Conservation (phyloP, 768 basidiomycete genomes). For the Kwoniella bestiolae region DNA sequence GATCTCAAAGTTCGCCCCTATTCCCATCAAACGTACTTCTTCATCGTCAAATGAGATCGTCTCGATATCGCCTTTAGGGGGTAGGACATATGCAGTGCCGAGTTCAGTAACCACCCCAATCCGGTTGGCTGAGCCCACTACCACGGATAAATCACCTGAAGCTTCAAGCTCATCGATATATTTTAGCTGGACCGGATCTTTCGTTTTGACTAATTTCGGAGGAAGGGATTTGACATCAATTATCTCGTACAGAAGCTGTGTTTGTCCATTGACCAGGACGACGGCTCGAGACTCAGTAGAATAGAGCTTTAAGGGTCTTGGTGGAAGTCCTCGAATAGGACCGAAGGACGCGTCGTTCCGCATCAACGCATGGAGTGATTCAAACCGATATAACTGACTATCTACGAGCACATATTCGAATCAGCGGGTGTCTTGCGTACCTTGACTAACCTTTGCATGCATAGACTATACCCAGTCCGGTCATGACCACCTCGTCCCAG, state of each 20-base stretch:
- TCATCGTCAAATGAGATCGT: conserved; percentile 25
- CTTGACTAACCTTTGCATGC: conserved; percentile 22
- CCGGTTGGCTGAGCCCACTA: conserved; percentile 29
- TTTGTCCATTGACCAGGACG: conserved; percentile 8
- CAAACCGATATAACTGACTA: conserved; percentile 21
- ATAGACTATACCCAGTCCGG: conserved; percentile 26
- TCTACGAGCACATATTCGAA: neutral
- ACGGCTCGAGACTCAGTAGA: conserved; percentile 42
- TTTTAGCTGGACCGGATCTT: neutral
- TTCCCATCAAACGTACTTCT: conserved; percentile 32
- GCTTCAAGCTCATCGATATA: conserved; percentile 42
- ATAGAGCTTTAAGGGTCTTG: conserved; percentile 9
- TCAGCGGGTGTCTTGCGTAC: neutral
- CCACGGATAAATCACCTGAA: conserved; percentile 13
- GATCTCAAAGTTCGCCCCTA: conserved; percentile 40
- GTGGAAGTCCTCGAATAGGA: neutral
- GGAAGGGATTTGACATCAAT: conserved; percentile 12
- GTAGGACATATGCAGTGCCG: conserved; percentile 35
- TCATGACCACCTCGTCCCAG: conserved; percentile 32
- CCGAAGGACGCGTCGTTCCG: neutral
- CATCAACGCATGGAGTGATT: conserved; percentile 23
- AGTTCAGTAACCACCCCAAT: conserved; percentile 30
- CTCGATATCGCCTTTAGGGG: conserved; percentile 22
- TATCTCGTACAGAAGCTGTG: conserved; percentile 34
- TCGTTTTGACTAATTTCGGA: neutral